phyloP scores from a whole-genome alignment of 768 basidiomycete genomes.

The Suillus fuscotomentosus region DNA sequence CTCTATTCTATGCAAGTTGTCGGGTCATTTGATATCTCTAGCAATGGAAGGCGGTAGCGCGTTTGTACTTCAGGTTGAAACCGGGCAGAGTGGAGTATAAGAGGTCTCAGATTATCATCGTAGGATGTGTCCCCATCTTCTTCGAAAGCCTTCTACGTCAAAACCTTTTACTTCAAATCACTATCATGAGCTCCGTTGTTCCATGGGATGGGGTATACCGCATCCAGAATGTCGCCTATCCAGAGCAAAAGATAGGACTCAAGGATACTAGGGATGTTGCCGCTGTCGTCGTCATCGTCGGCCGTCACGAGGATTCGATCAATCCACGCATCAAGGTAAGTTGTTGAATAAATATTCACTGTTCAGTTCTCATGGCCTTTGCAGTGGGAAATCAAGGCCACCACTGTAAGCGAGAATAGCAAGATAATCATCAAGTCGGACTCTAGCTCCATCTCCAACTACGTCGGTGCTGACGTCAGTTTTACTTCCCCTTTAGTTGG shows the following conservation, averaged over 20 bases:
- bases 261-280: accelerated
- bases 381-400: background rate
- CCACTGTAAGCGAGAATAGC: no score
- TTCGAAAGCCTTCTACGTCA: background rate
- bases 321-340: background rate
- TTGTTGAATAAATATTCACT: background rate
- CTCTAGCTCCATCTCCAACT: background rate
- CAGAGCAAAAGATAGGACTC: background rate
- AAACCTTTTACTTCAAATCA: background rate
- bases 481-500: background rate
- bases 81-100: background rate
- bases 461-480: background rate
- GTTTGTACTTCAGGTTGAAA: no score
- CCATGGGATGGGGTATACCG: background rate
- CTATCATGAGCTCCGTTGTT: background rate
- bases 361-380: background rate
- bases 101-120: background rate
- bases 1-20: background rate
- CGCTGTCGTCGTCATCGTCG: background rate
- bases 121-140: background rate
- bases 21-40: background rate
- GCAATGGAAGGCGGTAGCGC: background rate
- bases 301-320: background rate
- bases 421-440: background rate
- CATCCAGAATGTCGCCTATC: background rate